These are phyloP conservation scores for Aspergillus olivimuriae DNA, from an alignment of 495 filamentous ascomycete genomes.

Conservation along the genomic window DNA sequence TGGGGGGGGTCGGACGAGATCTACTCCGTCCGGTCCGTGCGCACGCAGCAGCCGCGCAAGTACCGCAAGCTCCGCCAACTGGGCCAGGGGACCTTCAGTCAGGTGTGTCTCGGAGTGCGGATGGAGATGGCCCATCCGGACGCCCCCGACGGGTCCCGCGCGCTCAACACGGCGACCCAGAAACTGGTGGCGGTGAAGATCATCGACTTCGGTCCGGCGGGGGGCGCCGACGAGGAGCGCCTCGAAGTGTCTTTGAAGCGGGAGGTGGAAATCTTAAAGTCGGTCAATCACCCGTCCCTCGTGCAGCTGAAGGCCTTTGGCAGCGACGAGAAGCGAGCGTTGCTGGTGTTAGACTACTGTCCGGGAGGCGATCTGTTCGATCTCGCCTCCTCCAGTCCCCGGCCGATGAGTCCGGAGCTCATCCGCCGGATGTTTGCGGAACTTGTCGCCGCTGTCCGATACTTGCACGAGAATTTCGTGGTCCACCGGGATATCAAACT, in stretches of 20 bases:
- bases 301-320: conserved; percentile 86
- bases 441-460: conserved; percentile 73
- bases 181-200: conserved; percentile 91
- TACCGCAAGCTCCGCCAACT: conserved; percentile 76
- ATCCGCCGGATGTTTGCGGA: conserved; percentile 87
- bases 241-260: conserved; percentile 88
- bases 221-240: conserved; percentile 82
- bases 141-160: no score
- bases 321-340: conserved; percentile 69
- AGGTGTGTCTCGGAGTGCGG: conserved; percentile 79
- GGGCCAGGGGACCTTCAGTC: conserved; percentile 92
- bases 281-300: conserved; percentile 79
- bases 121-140: conserved; percentile 38
- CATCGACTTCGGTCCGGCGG: conserved; percentile 87
- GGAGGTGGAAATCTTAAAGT: conserved; percentile 87
- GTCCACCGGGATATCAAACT: conserved; percentile 97
- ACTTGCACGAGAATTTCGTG: conserved; percentile 78
- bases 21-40: conserved; percentile 40
- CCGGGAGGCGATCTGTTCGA: conserved; percentile 95
- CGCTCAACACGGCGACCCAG: conserved; percentile 47
- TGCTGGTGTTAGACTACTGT: conserved; percentile 86
- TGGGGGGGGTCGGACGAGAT: conserved; percentile 27
- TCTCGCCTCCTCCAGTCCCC: conserved; percentile 61
- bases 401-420: conserved; percentile 58
- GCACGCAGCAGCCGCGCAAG: conserved; percentile 37